Evolutionary conservation across 2,329 filamentous ascomycete species (phyloP).

Genomic region (Alternaria triticina): DNA sequence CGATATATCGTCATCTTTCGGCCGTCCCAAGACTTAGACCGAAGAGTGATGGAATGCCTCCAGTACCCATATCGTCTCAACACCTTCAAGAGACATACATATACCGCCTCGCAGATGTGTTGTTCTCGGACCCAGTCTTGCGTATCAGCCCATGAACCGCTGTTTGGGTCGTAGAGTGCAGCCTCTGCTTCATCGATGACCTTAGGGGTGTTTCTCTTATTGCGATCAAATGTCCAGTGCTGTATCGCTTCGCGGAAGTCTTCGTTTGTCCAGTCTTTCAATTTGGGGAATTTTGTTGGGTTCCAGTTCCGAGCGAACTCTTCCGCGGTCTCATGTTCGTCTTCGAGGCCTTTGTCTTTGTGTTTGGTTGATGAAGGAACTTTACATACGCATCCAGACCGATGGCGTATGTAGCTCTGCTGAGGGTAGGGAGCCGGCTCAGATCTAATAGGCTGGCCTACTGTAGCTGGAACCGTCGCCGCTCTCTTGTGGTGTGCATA

Average conservation of each 20-base stretch:
- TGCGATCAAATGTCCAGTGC: neutral
- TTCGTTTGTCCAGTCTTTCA: neutral
- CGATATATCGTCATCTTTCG: neutral
- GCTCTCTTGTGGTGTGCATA: neutral
- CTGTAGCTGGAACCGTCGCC: neutral
- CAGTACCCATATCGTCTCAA: neutral
- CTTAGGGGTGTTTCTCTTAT: neutral
- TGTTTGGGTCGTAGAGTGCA: neutral
- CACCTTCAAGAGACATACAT: neutral
- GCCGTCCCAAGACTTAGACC: neutral
- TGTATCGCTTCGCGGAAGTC: neutral
- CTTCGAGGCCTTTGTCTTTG: fast-evolving
- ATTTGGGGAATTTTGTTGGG: neutral
- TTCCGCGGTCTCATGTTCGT: neutral
- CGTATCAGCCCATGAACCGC: neutral
- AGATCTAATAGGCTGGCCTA: neutral
- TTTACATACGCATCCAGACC: neutral
- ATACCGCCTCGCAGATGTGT: neutral
- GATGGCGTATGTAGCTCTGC: neutral
- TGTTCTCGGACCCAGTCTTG: neutral
- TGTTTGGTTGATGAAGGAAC: neutral
- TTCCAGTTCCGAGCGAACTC: neutral
- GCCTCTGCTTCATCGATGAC: neutral
- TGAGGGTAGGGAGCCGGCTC: neutral
- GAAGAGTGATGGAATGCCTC: neutral